Conservation (phyloP, 495 filamentous ascomycete species). For the Venustampulla echinocandica region DNA sequence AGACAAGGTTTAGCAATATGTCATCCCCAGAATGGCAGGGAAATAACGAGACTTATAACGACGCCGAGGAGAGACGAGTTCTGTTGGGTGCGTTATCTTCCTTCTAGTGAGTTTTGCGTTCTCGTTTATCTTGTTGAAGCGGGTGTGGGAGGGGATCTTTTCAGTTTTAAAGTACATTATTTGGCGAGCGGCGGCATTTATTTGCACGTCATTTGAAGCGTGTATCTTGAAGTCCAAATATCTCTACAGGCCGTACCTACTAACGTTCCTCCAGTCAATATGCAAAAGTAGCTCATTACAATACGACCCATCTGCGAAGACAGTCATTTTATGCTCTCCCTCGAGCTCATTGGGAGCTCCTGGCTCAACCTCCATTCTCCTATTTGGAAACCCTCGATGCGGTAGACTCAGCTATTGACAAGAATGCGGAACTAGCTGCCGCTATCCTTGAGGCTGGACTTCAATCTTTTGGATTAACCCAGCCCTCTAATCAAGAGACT, state of each 20-base stretch:
- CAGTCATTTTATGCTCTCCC: constrained; percentile 91
- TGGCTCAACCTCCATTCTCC: constrained; percentile 72
- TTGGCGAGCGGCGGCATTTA: no score
- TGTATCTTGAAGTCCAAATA: no score
- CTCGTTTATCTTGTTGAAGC: no score
- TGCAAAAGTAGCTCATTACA: constrained; percentile 69
- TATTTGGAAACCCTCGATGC: constrained; percentile 65
- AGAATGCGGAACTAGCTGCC: constrained; percentile 74
- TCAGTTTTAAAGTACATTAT: no score
- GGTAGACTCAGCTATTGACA: constrained; percentile 82
- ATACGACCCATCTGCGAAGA: constrained; percentile 79
- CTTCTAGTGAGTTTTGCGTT: constrained; percentile 60
- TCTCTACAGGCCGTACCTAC: no score
- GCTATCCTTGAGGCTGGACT: constrained; percentile 62
- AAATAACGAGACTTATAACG: constrained; percentile 36
- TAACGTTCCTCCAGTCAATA: constrained; percentile 55
- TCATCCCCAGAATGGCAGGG: constrained; percentile 16
- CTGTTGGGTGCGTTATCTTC: constrained; percentile 74
- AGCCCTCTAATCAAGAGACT: constrained; percentile 17
- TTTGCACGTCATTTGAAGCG: no score
- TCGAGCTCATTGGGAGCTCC: constrained; percentile 66
- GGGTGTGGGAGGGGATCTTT: no score
- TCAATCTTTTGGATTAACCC: constrained; percentile 49
- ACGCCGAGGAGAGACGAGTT: constrained; percentile 67
- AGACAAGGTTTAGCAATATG: constrained; percentile 13